A percentile compares a stretch with the other conserved stretches of the same genome.
Conservation (phyloP, 2,329 filamentous ascomycete species). For the Arthroderma sp. region DNA sequence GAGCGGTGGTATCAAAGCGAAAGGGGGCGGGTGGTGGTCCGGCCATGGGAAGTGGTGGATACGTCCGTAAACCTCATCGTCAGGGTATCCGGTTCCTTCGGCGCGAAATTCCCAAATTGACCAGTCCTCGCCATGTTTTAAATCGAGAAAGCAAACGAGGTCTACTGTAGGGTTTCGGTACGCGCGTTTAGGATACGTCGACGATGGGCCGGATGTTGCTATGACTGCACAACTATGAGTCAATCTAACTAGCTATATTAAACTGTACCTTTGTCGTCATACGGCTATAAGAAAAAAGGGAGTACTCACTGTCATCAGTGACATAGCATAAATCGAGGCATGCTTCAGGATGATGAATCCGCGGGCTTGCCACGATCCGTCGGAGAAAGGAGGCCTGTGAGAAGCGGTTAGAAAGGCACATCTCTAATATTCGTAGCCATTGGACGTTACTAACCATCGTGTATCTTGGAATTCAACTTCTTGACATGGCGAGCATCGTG, state of each 20-base stretch:
- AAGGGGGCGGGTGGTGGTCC: slow-evolving; percentile 93
- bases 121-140: slow-evolving; percentile 73
- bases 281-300: neutral
- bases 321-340: slow-evolving; percentile 93
- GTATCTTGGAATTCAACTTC: neutral
- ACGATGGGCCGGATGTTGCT: slow-evolving; percentile 73
- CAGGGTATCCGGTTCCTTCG: slow-evolving; percentile 90
- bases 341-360: slow-evolving; percentile 71
- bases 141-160: slow-evolving; percentile 77
- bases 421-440: neutral
- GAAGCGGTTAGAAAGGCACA: neutral
- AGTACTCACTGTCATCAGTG: slow-evolving; percentile 52
- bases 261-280: neutral
- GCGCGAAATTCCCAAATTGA: slow-evolving; percentile 96
- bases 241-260: neutral
- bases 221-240: slow-evolving; percentile 34
- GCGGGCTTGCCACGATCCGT: slow-evolving; percentile 81
- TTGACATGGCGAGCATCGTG: neutral
- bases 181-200: slow-evolving; percentile 77
- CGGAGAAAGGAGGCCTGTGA: slow-evolving; percentile 61
- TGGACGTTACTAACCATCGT: neutral
- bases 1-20: slow-evolving; percentile 74
- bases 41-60: slow-evolving; percentile 92
- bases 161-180: slow-evolving; percentile 88
- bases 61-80: slow-evolving; percentile 71